Conservation (phyloP, 176 grass and related monocot genomes). For the Eragrostis nindensis region DNA sequence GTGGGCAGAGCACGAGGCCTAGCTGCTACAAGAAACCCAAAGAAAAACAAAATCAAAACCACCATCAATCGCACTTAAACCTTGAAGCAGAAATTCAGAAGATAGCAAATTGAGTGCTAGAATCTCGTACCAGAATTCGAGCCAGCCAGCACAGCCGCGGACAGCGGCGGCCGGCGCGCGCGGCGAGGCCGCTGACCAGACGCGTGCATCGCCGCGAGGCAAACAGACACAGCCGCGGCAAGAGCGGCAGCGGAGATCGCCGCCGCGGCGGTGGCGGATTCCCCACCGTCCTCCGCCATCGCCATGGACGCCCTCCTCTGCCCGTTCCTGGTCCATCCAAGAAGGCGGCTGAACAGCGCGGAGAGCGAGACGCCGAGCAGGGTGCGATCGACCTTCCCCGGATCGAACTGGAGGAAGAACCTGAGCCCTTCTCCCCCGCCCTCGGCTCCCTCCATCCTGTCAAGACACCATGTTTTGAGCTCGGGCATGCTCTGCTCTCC, state of each 20-base stretch:
- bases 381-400: constrained; percentile 15
- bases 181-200: constrained; percentile 13
- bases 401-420: constrained; percentile 45
- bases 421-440: constrained; percentile 20
- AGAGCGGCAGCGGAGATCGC: not conserved
- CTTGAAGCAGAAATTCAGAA: not conserved
- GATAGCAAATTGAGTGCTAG: not conserved
- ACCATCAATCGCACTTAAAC: not conserved
- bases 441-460: constrained; percentile 7
- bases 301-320: not conserved
- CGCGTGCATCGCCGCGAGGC: constrained; percentile 3
- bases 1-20: constrained; percentile 23
- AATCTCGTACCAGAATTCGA: constrained; percentile 28
- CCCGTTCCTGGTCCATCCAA: constrained; percentile 22
- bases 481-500: constrained; percentile 27
- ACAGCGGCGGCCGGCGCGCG: not conserved
- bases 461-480: constrained; percentile 20
- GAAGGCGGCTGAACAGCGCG: constrained; percentile 37
- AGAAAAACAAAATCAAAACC: constrained; percentile 2
- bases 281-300: not conserved
- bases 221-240: not conserved
- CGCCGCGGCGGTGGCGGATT: not conserved
- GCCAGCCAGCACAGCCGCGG: not conserved
- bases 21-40: not conserved
- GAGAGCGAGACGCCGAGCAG: constrained; percentile 40